A percentile compares a stretch with the other conserved stretches of the same genome.
phyloP scores from a whole-genome alignment of 2,329 filamentous ascomycete genomes.

The Colletotrichum filicis region DNA sequence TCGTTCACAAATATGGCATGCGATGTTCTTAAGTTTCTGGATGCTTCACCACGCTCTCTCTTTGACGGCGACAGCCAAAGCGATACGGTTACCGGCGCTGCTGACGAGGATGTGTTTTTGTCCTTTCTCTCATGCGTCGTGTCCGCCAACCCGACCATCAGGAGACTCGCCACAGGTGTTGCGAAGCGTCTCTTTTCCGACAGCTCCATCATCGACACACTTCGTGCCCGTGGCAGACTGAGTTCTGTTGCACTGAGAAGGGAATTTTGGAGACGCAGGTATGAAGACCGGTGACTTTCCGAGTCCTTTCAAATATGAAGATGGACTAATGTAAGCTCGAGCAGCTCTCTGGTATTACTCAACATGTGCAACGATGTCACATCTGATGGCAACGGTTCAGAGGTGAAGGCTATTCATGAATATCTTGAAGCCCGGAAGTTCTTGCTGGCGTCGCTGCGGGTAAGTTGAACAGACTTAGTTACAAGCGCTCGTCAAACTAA shows the following conservation, averaged over 20 bases:
- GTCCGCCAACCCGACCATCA: constrained; percentile 60
- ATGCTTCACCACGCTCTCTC: constrained; percentile 60
- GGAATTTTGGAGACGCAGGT: constrained; percentile 66
- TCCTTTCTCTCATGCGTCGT: constrained; percentile 66
- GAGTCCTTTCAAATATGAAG: neutral
- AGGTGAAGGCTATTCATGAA: constrained; percentile 60
- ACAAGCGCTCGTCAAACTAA: neutral
- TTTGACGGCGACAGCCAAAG: constrained; percentile 47
- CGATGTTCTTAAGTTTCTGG: constrained; percentile 67
- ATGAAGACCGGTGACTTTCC: constrained; percentile 36
- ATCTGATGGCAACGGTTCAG: constrained; percentile 53
- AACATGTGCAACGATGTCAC: constrained; percentile 61
- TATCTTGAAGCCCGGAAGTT: constrained; percentile 67
- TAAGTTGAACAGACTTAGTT: constrained; percentile 42
- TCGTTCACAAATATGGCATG: constrained; percentile 56
- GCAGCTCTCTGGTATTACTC: constrained; percentile 54
- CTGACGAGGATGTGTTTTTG: constrained; percentile 55
- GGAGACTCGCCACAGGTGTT: constrained; percentile 59
- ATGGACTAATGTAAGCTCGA: constrained; percentile 41
- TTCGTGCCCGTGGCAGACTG: constrained; percentile 50
- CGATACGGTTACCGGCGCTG: neutral
- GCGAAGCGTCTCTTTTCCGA: constrained; percentile 59
- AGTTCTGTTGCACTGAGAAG: constrained; percentile 50
- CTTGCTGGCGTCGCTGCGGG: constrained; percentile 61
- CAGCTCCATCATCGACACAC: constrained; percentile 46